Evolutionary conservation across 2,329 filamentous ascomycete species (phyloP).

Genomic region (Fusarium nygamai): DNA sequence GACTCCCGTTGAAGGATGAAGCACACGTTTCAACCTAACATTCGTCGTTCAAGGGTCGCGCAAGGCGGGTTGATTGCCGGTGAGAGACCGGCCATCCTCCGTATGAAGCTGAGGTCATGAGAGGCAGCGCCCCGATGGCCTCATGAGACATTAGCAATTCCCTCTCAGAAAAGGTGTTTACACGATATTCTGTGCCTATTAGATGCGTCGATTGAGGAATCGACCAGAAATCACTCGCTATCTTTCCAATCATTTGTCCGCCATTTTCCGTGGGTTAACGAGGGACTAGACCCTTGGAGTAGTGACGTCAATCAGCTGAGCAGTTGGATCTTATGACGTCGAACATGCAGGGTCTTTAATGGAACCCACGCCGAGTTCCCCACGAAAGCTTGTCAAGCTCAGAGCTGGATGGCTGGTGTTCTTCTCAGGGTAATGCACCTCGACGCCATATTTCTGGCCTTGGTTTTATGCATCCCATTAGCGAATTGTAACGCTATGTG

Average conservation of each 20-base stretch:
- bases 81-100: neutral
- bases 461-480: slow-evolving; percentile 24
- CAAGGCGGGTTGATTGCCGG: neutral
- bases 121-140: slow-evolving; percentile 2
- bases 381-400: slow-evolving; percentile 21
- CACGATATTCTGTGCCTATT: neutral
- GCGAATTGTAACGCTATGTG: slow-evolving; percentile 1
- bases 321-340: slow-evolving; percentile 38
- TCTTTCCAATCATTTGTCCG: neutral
- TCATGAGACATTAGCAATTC: neutral
- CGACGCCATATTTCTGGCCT: slow-evolving; percentile 36
- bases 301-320: slow-evolving; percentile 41
- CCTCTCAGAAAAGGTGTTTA: neutral
- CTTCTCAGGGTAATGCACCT: slow-evolving; percentile 23
- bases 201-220: neutral
- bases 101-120: neutral
- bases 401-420: slow-evolving; percentile 23
- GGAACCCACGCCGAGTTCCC: slow-evolving; percentile 10
- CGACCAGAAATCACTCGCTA: neutral
- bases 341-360: slow-evolving; percentile 38
- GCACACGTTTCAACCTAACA: slow-evolving; percentile 27
- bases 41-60: slow-evolving; percentile 17
- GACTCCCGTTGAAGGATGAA: slow-evolving; percentile 3
- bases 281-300: neutral
- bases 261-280: neutral